Evolutionary conservation across 73 alveolate species (phyloP), one percentile per base, ranked within the genome.

Genomic region (Paramecium octaurelia): DNA sequence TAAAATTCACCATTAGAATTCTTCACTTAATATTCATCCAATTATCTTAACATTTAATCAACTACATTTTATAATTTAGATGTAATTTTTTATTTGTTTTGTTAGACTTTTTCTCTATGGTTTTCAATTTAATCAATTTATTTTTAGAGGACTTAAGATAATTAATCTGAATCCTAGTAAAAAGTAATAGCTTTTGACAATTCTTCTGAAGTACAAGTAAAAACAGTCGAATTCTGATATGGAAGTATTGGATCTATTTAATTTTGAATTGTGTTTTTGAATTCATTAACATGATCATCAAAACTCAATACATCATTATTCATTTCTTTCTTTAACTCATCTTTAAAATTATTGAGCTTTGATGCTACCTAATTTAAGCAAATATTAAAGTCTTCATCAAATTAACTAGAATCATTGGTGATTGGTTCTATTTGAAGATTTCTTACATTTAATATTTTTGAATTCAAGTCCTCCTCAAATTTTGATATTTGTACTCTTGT

Each of bases 401-500:
- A 64, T 64, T 64, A 64, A 20, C 50, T 64, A 27, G 84, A 64
- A 64, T 64, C 84, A 64, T 64, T 64, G 0, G 84, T 4, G 46
- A 64, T 64, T 31, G 84, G 84, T 64, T 64, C 84, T 64, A 64
- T 34, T 64, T 27, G 11, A 12, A 64, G 42, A 24, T 64, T 64
- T 64, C 27, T 64, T 11, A 64, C 84, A 64, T 24, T 64, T 23
- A 31, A 12, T 31, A 64, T 64, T 64, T 64, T 64, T 12, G 42
- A 31, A 64, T 64, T 64, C n/a, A 64, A 64, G 27, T 64, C 84
- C 48, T 64, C 84, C 48, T 64, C 84, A 64, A 64, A 64, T 24
- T 64, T 64, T 3, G 50, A 31, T 12, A 64, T 64, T 48, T 64
- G 27, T 1, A 64, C 84, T 64, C 84, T 64, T 8, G 20, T 31